These are phyloP conservation scores for Silene conica DNA, from an alignment of 148 eudicot species.

Conservation along the genomic window DNA sequence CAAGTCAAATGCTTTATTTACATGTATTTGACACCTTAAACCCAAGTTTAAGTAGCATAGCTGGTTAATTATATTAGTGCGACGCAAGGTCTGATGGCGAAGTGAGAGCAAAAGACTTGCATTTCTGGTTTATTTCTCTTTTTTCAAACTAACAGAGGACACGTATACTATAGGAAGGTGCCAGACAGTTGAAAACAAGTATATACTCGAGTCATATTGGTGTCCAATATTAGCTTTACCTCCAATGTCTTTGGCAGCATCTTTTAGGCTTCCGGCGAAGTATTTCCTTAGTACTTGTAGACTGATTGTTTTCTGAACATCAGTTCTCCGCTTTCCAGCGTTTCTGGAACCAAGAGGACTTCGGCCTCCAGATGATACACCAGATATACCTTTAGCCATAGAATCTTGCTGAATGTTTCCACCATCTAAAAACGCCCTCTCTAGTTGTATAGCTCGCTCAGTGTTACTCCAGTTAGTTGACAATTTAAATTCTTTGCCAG, in stretches of 20 bases:
- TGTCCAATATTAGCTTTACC: constrained; percentile 40
- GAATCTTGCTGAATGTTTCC: constrained; percentile 36
- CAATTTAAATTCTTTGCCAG: constrained; percentile 43
- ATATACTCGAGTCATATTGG: background rate
- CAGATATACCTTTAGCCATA: constrained; percentile 32
- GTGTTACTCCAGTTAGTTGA: constrained; percentile 33
- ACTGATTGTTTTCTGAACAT: constrained; percentile 69
- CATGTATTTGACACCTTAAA: no score
- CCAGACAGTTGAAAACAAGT: background rate
- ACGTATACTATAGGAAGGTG: background rate
- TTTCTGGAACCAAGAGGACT: constrained; percentile 28
- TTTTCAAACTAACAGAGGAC: background rate
- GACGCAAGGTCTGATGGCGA: background rate
- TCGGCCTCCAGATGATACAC: constrained; percentile 31
- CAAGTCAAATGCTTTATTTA: no score
- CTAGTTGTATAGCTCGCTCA: constrained; percentile 24
- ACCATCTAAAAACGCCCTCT: constrained; percentile 18
- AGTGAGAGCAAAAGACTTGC: background rate
- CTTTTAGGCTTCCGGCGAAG: constrained; percentile 90
- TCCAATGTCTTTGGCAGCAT: constrained; percentile 88
- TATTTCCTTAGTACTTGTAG: constrained; percentile 70
- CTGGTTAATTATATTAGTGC: background rate
- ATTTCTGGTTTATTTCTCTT: background rate
- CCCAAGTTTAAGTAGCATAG: background rate
- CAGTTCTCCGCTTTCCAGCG: constrained; percentile 45